Base-by-base conservation (phyloP, 306 rosid species). In the Vigna angularis region DNA sequence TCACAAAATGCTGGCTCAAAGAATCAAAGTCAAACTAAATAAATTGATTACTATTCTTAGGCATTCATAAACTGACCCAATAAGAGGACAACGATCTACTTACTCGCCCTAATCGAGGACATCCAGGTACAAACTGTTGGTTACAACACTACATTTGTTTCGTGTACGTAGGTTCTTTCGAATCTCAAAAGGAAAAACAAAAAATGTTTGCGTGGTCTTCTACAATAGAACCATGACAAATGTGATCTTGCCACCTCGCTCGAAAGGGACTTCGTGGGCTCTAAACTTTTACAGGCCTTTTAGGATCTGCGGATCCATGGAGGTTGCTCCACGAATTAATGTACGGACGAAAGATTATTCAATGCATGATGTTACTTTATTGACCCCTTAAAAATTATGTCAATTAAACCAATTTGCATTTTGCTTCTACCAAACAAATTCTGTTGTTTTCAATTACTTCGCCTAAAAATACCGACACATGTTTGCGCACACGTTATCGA, bases 241-340 rank as follows among this genome's bases (percentile, higher is more conserved):
- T 57, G 47, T 26, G 20, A 30, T 51, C 12, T 2, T 58, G 13
- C 17, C 28, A 67, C 20, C 65, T 34, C 45, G 1, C 44, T 58
- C 1, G 58, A 69, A 78, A 69, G 57, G 40, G 59, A 56, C 68
- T 51, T 38, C 7, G 28, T 67, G 58, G 69, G 70, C 63, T 66
- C 70, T 45, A 44, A 47, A 57, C 76, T 68, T 42, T 42, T 5
- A 30, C 47, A 78, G 76, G 28, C 28, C 44, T 77, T 57, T 30
- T 66, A 26, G 40, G 59, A 17, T 13, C n/a, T 26, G 40, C 22
- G 34, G 58, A 55, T 67, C 69, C 81, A 77, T 67, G 9, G 18
- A 52, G 66, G 34, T 59, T 59, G 3, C 36, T 73, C 49, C 68
- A 57, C 48, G 14, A 36, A 8, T 34, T 45, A 40, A 14, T 78